A percentile compares a stretch with the other conserved stretches of the same genome.
Conservation (phyloP, 148 eudicot species). For the Vaccinium corymbosum region DNA sequence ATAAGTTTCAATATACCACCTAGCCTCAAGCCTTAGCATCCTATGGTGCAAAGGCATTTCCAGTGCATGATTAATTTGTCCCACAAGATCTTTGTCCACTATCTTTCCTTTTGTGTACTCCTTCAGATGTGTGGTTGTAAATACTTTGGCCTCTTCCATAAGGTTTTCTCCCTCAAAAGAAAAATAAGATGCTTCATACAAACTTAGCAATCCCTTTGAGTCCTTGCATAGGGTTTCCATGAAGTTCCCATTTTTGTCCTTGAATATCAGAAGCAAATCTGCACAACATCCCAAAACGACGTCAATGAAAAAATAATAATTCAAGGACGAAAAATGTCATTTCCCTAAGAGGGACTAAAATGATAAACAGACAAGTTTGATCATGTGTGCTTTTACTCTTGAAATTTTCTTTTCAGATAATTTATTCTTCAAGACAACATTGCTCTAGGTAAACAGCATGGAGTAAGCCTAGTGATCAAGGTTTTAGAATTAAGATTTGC, state of each 20-base stretch:
- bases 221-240: neutral
- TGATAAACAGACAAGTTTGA: no score
- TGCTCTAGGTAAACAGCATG: no score
- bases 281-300: neutral
- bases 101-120: neutral
- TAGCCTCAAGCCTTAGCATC: constrained; percentile 3
- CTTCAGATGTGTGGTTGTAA: neutral
- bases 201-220: neutral
- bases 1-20: neutral
- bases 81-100: neutral
- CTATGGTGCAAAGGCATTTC: constrained; percentile 9
- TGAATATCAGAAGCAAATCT: neutral
- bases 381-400: no score
- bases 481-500: no score
- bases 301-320: no score
- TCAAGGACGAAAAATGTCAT: no score
- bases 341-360: no score
- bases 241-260: neutral
- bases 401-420: no score
- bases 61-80: neutral
- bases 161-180: neutral
- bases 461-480: no score
- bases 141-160: constrained; percentile 3
- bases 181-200: constrained; percentile 3
- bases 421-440: no score